A percentile compares a stretch with the other conserved stretches of the same genome.
These are phyloP conservation scores for Fomitopsis pinicola DNA, from an alignment of 1,284 basidiomycete species.

Conservation along the genomic window DNA sequence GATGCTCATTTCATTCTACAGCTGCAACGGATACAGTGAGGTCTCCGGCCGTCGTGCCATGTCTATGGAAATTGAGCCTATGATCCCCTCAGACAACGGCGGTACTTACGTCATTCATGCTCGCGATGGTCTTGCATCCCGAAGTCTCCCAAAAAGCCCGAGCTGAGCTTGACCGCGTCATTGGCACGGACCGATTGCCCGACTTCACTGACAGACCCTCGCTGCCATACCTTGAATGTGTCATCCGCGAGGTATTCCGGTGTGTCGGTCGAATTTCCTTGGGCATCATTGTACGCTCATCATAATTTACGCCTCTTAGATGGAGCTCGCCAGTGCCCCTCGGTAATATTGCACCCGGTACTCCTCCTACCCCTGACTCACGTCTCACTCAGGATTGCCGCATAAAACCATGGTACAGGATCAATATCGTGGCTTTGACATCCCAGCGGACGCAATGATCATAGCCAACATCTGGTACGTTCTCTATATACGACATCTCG, in stretches of 20 bases:
- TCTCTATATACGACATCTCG: not conserved
- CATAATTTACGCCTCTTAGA: constrained; percentile 6
- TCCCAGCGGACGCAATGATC: constrained; percentile 42
- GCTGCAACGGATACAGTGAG: constrained; percentile 31
- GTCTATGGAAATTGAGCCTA: not conserved
- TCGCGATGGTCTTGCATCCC: constrained; percentile 49
- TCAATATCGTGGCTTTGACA: constrained; percentile 42
- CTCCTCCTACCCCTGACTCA: not conserved
- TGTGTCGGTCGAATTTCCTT: constrained; percentile 13
- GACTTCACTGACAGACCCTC: constrained; percentile 43
- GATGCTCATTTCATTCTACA: constrained; percentile 7
- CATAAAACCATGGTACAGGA: constrained; percentile 47
- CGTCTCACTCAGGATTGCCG: constrained; percentile 33
- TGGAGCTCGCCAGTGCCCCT: constrained; percentile 24
- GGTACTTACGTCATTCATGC: constrained; percentile 40
- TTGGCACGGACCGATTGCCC: constrained; percentile 42
- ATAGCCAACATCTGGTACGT: constrained; percentile 45
- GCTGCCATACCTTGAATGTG: constrained; percentile 49
- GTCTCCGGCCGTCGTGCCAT: not conserved
- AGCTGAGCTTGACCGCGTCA: constrained; percentile 47
- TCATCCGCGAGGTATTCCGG: constrained; percentile 48
- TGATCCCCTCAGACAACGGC: constrained; percentile 37
- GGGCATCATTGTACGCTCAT: not conserved
- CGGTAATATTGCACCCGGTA: constrained; percentile 10
- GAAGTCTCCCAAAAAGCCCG: constrained; percentile 46